A percentile compares a stretch with the other conserved stretches of the same genome.
These are phyloP conservation scores for Pseudocercospora pini-densiflorae DNA, from an alignment of 2,329 filamentous ascomycete genomes.

Conservation along the genomic window DNA sequence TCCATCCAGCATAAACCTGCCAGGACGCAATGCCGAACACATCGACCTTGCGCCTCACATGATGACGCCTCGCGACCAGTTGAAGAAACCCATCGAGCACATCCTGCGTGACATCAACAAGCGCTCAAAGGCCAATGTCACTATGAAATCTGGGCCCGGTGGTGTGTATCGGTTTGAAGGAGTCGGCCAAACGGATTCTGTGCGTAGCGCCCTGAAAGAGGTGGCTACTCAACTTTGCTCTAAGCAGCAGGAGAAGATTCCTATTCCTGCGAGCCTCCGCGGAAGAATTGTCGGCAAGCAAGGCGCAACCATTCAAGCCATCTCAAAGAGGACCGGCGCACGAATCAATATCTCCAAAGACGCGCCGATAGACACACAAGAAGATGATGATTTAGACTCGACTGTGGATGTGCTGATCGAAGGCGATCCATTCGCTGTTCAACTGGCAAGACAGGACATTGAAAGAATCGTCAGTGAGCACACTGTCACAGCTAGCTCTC, in stretches of 20 bases:
- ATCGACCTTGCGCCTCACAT: conserved; percentile 75
- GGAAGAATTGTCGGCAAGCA: conserved; percentile 92
- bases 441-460: conserved; percentile 82
- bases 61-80: conserved; percentile 73
- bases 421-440: conserved; percentile 86
- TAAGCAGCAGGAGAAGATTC: conserved; percentile 75
- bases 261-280: conserved; percentile 81
- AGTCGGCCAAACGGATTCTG: conserved; percentile 79
- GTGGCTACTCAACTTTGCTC: conserved; percentile 85
- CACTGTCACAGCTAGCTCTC: conserved; percentile 78
- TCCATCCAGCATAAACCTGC: conserved; percentile 67
- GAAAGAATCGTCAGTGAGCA: conserved; percentile 86
- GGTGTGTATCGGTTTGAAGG: conserved; percentile 82
- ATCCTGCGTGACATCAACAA: conserved; percentile 91
- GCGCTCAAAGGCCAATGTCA: conserved; percentile 84
- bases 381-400: conserved; percentile 75
- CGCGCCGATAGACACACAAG: conserved; percentile 63
- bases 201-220: conserved; percentile 86
- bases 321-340: conserved; percentile 88
- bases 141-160: conserved; percentile 73
- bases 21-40: conserved; percentile 79
- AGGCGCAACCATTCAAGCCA: conserved; percentile 85
- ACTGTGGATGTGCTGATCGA: conserved; percentile 87
- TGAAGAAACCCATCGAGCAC: conserved; percentile 84
- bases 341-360: conserved; percentile 86